Base-by-base conservation (phyloP, 305 asterid genomes). In the Nicotiana rustica region DNA sequence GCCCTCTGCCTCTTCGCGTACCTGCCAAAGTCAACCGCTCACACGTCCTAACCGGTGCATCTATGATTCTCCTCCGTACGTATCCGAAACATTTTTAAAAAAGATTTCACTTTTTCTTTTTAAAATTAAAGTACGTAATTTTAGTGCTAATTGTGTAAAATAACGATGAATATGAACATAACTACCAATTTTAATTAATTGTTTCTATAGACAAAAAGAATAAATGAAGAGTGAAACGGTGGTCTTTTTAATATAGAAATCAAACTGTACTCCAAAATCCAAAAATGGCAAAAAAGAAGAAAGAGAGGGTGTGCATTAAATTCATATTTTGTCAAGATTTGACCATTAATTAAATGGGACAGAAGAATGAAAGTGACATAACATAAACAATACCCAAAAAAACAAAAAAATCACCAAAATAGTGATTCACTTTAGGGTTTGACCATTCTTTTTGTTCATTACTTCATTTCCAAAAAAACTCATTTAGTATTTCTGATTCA, bases 281-380 rank as follows among this genome's bases (percentile, higher is more conserved):
- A 2, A 41, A 41, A 73, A 47, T 73, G 57, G 62, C 19, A 73
- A 71, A 71, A 7, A 14, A 73, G 4, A 10, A 4, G 1, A 64
- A 3, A 10, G 17, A 62, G 14, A 25, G 2, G 62, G 64, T 49
- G 29, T 25, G 47, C 64, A 75, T 52, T 75, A 25, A 75, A 75
- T 75, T 75, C 17, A 49, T 52, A 29, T 75, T 75, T 25, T 73
- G 41, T 57, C 13, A 25, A 49, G 4, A 49, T 25, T 75, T 75
- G 65, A 29, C 65, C 64, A 52, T 1, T 25, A 49, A 52, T 14
- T 75, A 75, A 75, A 75, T 13, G 44, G 9, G 21, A 4, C 41
- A 52, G 44, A 52, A 15, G 64, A 75, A 75, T 49, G 79, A 75
- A 52, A 75, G 29, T 75, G 80, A 75, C 65, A 15, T 52, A 52